A percentile compares a stretch with the other conserved stretches of the same genome.
These are phyloP conservation scores for Leptomonas pyrrhocoris DNA, from an alignment of 208 protist genomes.

Conservation along the genomic window DNA sequence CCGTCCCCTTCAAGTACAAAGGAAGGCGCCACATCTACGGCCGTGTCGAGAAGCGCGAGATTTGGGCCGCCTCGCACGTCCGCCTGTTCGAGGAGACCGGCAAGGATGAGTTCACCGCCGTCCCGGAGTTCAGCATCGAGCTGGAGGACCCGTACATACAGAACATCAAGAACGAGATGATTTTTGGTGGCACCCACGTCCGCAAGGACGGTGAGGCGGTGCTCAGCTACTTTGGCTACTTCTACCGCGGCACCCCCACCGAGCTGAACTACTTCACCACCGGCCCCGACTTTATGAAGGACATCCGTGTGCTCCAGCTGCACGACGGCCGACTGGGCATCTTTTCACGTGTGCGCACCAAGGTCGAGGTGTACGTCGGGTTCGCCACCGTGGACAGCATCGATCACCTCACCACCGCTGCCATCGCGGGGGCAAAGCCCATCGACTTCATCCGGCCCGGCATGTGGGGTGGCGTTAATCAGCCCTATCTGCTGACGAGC, in stretches of 20 bases:
- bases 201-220: constrained; percentile 41
- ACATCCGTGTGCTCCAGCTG: constrained; percentile 52
- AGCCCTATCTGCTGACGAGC: constrained; percentile 60
- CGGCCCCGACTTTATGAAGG: constrained; percentile 64
- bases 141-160: constrained; percentile 58
- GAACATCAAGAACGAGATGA: constrained; percentile 47
- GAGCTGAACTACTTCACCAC: constrained; percentile 52
- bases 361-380: constrained; percentile 53
- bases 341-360: constrained; percentile 50
- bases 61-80: constrained; percentile 57
- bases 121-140: constrained; percentile 44
- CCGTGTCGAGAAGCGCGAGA: constrained; percentile 46
- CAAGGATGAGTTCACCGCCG: constrained; percentile 60
- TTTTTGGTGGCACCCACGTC: constrained; percentile 57
- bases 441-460: constrained; percentile 58
- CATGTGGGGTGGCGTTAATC: constrained; percentile 68
- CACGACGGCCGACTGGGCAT: constrained; percentile 54
- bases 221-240: constrained; percentile 63
- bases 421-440: constrained; percentile 48
- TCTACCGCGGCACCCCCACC: constrained; percentile 31
- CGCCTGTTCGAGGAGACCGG: constrained; percentile 59
- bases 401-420: constrained; percentile 42
- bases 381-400: constrained; percentile 61
- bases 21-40: constrained; percentile 61
- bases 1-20: constrained; percentile 53